phyloP scores from a whole-genome alignment of 768 basidiomycete species.

The Trametes elegans region DNA sequence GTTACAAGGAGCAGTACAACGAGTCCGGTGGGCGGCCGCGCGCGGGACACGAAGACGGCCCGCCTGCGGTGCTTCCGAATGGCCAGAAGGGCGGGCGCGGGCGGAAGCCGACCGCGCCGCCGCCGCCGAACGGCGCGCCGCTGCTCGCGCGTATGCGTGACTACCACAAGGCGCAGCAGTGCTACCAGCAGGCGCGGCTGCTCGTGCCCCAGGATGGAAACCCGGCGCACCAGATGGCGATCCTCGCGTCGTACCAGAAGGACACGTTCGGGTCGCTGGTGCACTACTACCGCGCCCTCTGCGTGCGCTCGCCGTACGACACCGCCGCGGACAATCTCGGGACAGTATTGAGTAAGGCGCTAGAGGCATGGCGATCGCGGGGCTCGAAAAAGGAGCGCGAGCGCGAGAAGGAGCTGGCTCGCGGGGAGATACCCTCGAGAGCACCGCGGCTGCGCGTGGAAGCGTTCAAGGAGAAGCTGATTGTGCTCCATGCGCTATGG shows the following conservation, averaged over 20 bases:
- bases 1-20: constrained; percentile 90
- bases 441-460: constrained; percentile 57
- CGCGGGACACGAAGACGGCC: constrained; percentile 65
- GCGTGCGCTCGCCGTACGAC: constrained; percentile 82
- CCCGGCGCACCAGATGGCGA: constrained; percentile 94
- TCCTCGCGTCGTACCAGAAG: constrained; percentile 79
- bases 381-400: constrained; percentile 26
- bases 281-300: constrained; percentile 90
- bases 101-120: constrained; percentile 48
- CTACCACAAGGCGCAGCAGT: constrained; percentile 71
- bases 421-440: constrained; percentile 34
- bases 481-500: constrained; percentile 79
- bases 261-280: constrained; percentile 80
- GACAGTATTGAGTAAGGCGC: constrained; percentile 62
- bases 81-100: constrained; percentile 40
- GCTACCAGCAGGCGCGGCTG: constrained; percentile 82
- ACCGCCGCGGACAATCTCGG: constrained; percentile 85
- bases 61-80: constrained; percentile 29
- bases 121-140: constrained; percentile 37
- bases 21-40: constrained; percentile 63
- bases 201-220: constrained; percentile 90
- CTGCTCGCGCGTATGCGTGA: constrained; percentile 53
- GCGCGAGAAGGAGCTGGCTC: constrained; percentile 27
- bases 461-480: constrained; percentile 68
- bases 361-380: constrained; percentile 56